A percentile compares a stretch with the other conserved stretches of the same genome.
These are phyloP conservation scores for Thyridium curvatum DNA, from an alignment of 2,329 filamentous ascomycete species.

Conservation along the genomic window DNA sequence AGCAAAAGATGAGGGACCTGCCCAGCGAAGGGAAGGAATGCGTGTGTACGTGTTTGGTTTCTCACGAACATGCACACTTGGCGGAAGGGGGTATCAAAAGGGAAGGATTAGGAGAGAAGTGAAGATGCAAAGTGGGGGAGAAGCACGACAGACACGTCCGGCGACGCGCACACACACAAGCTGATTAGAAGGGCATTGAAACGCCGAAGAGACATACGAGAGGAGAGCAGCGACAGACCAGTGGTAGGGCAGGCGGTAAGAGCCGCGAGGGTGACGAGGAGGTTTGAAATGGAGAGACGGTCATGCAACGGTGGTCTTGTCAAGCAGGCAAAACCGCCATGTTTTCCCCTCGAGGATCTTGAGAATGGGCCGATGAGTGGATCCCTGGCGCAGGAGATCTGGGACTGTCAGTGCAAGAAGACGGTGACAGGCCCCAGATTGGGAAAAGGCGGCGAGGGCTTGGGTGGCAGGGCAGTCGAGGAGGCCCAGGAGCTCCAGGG, in stretches of 20 bases:
- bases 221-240: constrained; percentile 1
- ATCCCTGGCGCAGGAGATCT: not conserved
- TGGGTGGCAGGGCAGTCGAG: no score
- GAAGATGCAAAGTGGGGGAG: constrained; percentile 2
- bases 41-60: not conserved
- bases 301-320: not conserved
- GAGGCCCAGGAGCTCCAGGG: not conserved
- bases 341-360: constrained; percentile 6
- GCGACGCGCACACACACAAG: not conserved
- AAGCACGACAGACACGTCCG: not conserved
- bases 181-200: not conserved
- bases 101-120: constrained; percentile 8
- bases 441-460: no score
- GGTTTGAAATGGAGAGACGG: not conserved
- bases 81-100: constrained; percentile 7
- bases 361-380: constrained; percentile 7
- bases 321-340: not conserved
- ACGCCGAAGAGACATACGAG: not conserved
- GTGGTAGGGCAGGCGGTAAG: not conserved
- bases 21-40: constrained; percentile 1
- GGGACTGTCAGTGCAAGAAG: no score
- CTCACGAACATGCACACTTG: constrained; percentile 11
- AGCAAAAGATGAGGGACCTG: constrained; percentile 1
- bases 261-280: not conserved
- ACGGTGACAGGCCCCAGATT: not conserved